Evolutionary conservation across 306 rosid genomes (phyloP), one percentile per base, ranked within the genome.

Genomic region (Citrullus colocynthis): DNA sequence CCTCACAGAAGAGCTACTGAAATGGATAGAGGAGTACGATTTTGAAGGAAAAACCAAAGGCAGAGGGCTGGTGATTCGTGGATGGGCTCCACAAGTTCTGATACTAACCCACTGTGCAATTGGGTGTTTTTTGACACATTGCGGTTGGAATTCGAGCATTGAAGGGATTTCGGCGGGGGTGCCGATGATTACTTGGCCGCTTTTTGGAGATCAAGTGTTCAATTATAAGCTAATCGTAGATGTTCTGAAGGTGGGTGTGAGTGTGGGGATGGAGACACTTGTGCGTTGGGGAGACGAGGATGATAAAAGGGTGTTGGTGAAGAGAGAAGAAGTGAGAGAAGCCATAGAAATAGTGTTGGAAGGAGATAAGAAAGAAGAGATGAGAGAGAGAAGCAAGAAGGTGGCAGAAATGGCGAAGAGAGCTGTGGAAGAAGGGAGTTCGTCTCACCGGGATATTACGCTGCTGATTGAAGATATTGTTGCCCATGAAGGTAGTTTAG

Each of bases 91-190:
- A 0, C 82, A 84, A 58, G 56, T 84, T 9, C n/a, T 84, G 21
- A 84, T 84, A 24, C 44, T 84, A 0, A 45, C 87, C 6, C 87
- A 81, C 72, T 79, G 82, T 6, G 6, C 93, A 0, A 44, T 85
- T 16, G 91, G 96, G 18, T 93, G 87, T 4, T 91, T 91, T 55
- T 28, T 91, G 34, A 91, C 92, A 2, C 97, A 91, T 6, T 89
- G 92, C 48, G 97, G 93, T 6, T 91, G 97, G 93, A 91, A 91
- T 36, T 91, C 97, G 0, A 88, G 88, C 0, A 57, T 85, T 0
- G 94, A 89, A 82, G 97, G 85, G 51, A 59, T 89, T 58, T 45
- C 79, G 52, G 83, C 81, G 0, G 93, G 93, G 0, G 62, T 89
- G 21, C 97, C 93, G 18, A 63, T 91, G 87, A 34, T 84, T 4